These are phyloP conservation scores for Curvularia verruculosa DNA, from an alignment of 2,329 filamentous ascomycete species.

Conservation along the genomic window DNA sequence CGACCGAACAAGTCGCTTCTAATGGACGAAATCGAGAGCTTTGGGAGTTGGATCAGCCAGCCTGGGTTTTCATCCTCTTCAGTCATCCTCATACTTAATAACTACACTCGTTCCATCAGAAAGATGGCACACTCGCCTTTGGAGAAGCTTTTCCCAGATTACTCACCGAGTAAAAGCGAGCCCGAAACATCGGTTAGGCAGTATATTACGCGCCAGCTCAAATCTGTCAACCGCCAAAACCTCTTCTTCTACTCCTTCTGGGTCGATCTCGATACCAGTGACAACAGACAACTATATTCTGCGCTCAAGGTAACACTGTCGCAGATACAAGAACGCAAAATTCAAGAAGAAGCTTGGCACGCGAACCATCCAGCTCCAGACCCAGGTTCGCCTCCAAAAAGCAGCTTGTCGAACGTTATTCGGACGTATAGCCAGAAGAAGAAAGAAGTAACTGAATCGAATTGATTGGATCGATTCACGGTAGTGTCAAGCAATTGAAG, in stretches of 20 bases:
- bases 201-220: slow-evolving; percentile 42
- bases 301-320: slow-evolving; percentile 44
- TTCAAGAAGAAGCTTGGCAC: neutral
- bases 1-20: slow-evolving; percentile 38
- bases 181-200: slow-evolving; percentile 38
- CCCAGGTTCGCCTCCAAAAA: neutral
- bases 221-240: slow-evolving; percentile 37
- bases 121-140: slow-evolving; percentile 41
- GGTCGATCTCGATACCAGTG: slow-evolving; percentile 46
- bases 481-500: neutral
- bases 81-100: slow-evolving; percentile 45
- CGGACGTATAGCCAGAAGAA: slow-evolving; percentile 2
- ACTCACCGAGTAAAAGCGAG: slow-evolving; percentile 24
- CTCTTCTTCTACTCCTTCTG: slow-evolving; percentile 46
- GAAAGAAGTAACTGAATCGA: neutral
- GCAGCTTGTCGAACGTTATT: neutral
- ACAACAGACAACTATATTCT: slow-evolving; percentile 44
- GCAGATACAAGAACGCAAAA: slow-evolving; percentile 37
- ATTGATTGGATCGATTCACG: neutral
- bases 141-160: slow-evolving; percentile 40
- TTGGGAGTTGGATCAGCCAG: slow-evolving; percentile 40
- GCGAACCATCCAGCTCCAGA: neutral
- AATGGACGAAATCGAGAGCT: slow-evolving; percentile 39
- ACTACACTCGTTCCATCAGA: slow-evolving; percentile 43
- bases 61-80: slow-evolving; percentile 37